Evolutionary conservation across 768 basidiomycete genomes (phyloP), one percentile per base, ranked within the genome.

Genomic region (Calvatia gigantea): DNA sequence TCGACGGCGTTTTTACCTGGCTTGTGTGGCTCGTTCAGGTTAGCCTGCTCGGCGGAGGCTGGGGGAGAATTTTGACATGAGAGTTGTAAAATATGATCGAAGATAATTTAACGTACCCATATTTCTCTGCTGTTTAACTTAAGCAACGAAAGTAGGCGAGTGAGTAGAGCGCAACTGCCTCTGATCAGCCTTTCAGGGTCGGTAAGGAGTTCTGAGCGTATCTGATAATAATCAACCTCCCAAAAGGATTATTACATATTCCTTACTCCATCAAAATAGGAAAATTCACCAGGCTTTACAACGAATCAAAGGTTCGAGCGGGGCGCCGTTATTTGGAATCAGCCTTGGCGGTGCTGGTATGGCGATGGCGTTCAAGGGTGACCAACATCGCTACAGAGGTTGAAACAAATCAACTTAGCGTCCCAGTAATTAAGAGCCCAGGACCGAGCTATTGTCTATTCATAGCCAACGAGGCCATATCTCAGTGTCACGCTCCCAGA

Each of bases 1-100:
- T 83, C 79, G 58, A 87, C 68, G 7, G 86, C 81, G 60, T 82
- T 86, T 38, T 65, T 65, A 39, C 72, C 71, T n/a, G 89, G 89
- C 4, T 68, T 2, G 65, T 91, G 88, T 0, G 83, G 73, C 0
- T 68, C 77, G 63, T 83, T 87, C 57, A 90, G 71, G 39, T 67
- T 65, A 21, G 90, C 70, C 56, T 76, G 67, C 59, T 89, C 87
- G 35, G 62, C 66, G 29, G 83, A 76, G 27, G 87, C 87, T 89
- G 51, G 15, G 6, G 5, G 21, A 33, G 31, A 29, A 28, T 43
- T 46, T 25, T 2, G 25, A 47, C 37, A 14, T 46, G 6, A 43
- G 54, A 6, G 33, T 17, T 17, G 7, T 27, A 9, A 21, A 4
- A 17, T n/a, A 28, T 41, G 19, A n/a, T 4, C 12, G 33, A 19